Base-by-base conservation (phyloP, 371 early-diverging fungal genomes). In the Syncephalastrum racemosum region DNA sequence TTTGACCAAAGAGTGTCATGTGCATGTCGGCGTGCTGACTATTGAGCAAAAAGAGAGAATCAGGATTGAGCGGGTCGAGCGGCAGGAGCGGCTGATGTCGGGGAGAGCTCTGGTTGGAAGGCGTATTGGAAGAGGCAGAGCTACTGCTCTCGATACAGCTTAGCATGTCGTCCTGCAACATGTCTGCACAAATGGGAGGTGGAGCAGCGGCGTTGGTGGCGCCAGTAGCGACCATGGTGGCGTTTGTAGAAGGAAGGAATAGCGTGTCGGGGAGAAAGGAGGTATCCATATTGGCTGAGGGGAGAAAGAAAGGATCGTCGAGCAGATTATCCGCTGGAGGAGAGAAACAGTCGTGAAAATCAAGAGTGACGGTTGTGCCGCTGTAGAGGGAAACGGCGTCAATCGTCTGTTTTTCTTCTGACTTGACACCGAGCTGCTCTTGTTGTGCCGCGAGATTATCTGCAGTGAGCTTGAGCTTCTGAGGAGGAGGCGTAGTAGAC, bases 331-430 rank as follows among this genome's bases (percentile, higher is more conserved):
- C 62, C 4, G 60, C 48, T 41, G 76, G 70, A 22, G 73, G 73
- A 7, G 77, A 76, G 46, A 78, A 72, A 46, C 78, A 78, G 19
- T 78, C 78, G 45, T 68, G 64, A 44, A 78, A 78, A 51, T 78
- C 78, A 22, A 78, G 64, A 2, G 75, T 70, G 3, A 57, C 75
- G 15, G 75, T 78, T 1, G 78, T 72, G 15, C 78, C 73, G 24
- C 69, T 74, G 31, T 70, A 66, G 18, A 57, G 57, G 18, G 64
- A 61, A 40, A 58, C 66, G 6, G 41, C 46, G 14, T 56, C 58
- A 23, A 50, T 51, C 4, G 16, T 13, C 12, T 50, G 25, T 8
- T 51, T 46, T 5, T 53, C 18, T 57, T 50, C 16, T 13, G 15
- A 22, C 43, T 25, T 15, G 25, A 54, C 44, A 22, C 8, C 5